Evolutionary conservation across 805 yeast species (phyloP), one percentile per base, ranked within the genome.

Genomic region (Sungouiella blattae): DNA sequence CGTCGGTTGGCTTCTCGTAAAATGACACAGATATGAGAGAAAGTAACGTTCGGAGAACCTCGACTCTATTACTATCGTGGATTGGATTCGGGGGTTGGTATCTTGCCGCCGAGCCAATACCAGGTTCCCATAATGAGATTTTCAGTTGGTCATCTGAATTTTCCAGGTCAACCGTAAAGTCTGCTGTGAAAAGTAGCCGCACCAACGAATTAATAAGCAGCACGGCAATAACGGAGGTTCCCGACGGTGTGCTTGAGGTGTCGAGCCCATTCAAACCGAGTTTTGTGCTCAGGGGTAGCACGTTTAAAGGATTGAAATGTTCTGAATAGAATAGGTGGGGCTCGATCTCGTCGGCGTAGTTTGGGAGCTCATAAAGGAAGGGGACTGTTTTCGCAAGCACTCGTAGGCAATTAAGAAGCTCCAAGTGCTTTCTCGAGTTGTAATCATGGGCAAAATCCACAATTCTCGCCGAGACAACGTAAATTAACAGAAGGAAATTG

Each of bases 111-210:
- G 64, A 54, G 2, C 87, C 89, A 21, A 88, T 70, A 5, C 96
- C 96, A 3, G 83, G 77, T 47, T 85, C 94, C 96, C 96, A 88
- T 1, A 83, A 65, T 6, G 64, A 7, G 22, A 20, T 20, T 43
- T 33, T 24, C n/a, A n/a, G n/a, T n/a, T n/a, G n/a, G 21, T 14
- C 16, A 29, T 15, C 26, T 13, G 24, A n/a, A 11, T n/a, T 18
- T 17, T 22, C 12, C 7, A 26, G 28, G 22, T 44, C 43, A 17
- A 77, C 55, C 0, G 89, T 78, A 50, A 83, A 83, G 1, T 76
- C 77, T 8, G 69, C 64, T 25, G 68, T 65, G 52, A 80, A 81
- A 28, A 82, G 54, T n/a, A 82, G 55, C 15, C 64, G 62, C 2
- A 76, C 61, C 2, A 72, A 46, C 0, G 51, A 28, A 13, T 15